phyloP scores from a whole-genome alignment of 176 grass and related monocot genomes.

The Elaeis guineensis region DNA sequence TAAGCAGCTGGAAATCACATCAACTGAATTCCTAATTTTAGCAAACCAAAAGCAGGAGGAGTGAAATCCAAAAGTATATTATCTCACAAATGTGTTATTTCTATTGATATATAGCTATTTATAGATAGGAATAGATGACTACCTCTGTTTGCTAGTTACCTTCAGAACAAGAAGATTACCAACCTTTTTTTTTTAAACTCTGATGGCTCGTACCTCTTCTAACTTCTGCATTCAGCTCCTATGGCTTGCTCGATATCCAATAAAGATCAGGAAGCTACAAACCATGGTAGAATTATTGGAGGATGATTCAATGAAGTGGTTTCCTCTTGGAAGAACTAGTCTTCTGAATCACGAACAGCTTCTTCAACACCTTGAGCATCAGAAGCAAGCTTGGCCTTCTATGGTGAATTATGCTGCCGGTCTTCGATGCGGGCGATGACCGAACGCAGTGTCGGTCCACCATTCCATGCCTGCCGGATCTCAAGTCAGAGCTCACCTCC shows the following conservation, averaged over 20 bases:
- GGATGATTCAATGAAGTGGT: neutral
- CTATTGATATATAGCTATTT: too few relatives aligned
- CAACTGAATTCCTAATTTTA: too few relatives aligned
- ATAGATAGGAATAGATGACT: too few relatives aligned
- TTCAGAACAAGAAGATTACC: too few relatives aligned
- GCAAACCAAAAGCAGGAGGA: too few relatives aligned
- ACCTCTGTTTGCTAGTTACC: too few relatives aligned
- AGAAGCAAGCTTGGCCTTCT: constrained; percentile 43
- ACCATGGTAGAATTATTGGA: neutral
- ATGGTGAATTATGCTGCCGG: constrained; percentile 37
- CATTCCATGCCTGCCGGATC: neutral
- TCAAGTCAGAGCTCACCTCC: too few relatives aligned
- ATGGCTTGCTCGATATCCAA: neutral
- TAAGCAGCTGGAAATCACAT: too few relatives aligned
- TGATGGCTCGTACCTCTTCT: too few relatives aligned
- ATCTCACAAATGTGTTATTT: too few relatives aligned
- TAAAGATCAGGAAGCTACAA: neutral
- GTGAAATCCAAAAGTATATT: too few relatives aligned
- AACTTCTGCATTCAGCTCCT: neutral
- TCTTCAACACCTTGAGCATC: constrained; percentile 82
- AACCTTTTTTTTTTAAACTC: too few relatives aligned
- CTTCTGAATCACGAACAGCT: constrained; percentile 49
- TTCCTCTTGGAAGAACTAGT: constrained; percentile 23
- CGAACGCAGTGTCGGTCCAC: neutral
- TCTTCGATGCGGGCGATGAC: neutral